Conservation (phyloP, 2,329 filamentous ascomycete genomes). For the Penicillium sp. region DNA sequence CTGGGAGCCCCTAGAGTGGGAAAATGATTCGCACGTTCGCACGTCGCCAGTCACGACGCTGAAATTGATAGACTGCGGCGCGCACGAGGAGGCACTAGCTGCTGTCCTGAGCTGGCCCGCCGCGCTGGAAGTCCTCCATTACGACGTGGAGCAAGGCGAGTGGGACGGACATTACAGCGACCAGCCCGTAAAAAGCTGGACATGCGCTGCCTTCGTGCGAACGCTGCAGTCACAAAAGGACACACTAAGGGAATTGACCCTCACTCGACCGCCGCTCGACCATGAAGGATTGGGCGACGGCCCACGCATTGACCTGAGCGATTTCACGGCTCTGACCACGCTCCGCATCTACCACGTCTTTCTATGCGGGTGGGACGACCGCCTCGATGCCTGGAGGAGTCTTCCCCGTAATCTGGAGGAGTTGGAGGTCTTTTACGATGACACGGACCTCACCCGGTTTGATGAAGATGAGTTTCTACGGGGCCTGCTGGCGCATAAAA, state of each 20-base stretch:
- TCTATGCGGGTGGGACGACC: constrained; percentile 5
- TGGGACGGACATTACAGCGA: constrained; percentile 10
- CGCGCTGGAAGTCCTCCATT: constrained; percentile 18
- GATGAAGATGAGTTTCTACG: not conserved
- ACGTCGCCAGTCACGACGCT: constrained; percentile 12
- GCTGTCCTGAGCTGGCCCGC: constrained; percentile 18
- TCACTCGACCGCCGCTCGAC: constrained; percentile 1
- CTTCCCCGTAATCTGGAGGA: constrained; percentile 12
- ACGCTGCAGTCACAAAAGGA: constrained; percentile 10
- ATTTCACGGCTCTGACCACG: constrained; percentile 8
- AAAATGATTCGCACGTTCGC: constrained; percentile 9
- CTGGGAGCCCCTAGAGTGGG: constrained; percentile 4
- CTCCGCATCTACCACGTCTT: constrained; percentile 16
- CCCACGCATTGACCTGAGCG: constrained; percentile 11
- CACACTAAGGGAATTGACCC: constrained; percentile 9
- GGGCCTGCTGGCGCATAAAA: constrained; percentile 12
- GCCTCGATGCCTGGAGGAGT: not conserved
- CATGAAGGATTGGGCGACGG: constrained; percentile 12
- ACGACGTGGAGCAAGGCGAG: constrained; percentile 14
- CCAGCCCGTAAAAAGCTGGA: constrained; percentile 7
- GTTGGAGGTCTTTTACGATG: constrained; percentile 16
- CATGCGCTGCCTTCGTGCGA: constrained; percentile 17
- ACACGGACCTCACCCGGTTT: not conserved
- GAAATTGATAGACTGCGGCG: constrained; percentile 14
- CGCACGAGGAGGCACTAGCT: constrained; percentile 18